These are phyloP conservation scores for Nakazawaea ambrosiae DNA, from an alignment of 805 yeast genomes.

Conservation along the genomic window DNA sequence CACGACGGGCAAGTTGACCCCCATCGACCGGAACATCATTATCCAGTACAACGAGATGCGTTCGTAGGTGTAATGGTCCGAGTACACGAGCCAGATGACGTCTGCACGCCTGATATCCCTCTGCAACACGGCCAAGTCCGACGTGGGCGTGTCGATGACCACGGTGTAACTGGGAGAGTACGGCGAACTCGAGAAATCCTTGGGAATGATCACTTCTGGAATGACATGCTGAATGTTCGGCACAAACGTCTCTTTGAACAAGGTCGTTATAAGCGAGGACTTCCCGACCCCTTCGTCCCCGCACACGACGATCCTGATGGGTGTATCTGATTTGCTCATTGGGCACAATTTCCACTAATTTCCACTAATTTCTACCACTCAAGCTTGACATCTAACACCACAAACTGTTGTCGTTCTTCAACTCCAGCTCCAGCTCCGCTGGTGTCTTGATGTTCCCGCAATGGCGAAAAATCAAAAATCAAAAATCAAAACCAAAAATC, in stretches of 20 bases:
- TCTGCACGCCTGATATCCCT: conserved; percentile 77
- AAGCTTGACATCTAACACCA: too few species aligned
- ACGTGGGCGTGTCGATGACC: conserved; percentile 72
- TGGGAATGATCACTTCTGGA: conserved; percentile 81
- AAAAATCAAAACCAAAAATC: neutral
- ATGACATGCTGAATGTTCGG: conserved; percentile 71
- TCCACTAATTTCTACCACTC: too few species aligned
- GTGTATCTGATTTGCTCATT: conserved; percentile 25
- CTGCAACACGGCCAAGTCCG: conserved; percentile 55
- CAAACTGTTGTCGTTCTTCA: too few species aligned
- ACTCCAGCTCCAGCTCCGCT: too few species aligned
- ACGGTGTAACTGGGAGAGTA: conserved; percentile 61
- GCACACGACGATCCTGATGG: conserved; percentile 78
- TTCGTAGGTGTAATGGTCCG: conserved; percentile 93
- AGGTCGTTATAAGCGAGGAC: conserved; percentile 68
- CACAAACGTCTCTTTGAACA: conserved; percentile 76
- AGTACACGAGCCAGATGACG: conserved; percentile 90
- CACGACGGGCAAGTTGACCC: conserved; percentile 90
- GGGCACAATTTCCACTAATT: neutral
- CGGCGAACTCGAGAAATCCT: conserved; percentile 53
- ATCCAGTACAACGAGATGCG: conserved; percentile 91
- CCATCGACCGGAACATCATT: conserved; percentile 86
- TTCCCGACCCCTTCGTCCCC: conserved; percentile 94
- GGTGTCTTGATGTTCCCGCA: too few species aligned
- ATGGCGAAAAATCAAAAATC: too few species aligned